phyloP scores from a whole-genome alignment of 331 rosid genomes.

The Acacia concinna region DNA sequence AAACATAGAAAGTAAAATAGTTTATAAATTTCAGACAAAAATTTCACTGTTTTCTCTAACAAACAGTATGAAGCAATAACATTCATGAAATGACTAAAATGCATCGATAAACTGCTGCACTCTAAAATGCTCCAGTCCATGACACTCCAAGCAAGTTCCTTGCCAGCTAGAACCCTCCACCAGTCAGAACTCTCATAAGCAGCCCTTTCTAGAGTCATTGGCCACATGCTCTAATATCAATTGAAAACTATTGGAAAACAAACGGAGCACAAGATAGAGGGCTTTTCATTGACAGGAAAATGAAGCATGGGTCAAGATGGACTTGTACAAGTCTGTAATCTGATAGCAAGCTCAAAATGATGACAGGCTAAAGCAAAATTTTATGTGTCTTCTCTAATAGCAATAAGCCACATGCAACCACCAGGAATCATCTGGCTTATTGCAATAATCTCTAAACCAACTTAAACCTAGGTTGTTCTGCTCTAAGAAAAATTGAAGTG shows the following conservation, averaged over 20 bases:
- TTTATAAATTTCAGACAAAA: not conserved
- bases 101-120: not conserved
- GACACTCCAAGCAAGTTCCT: too few relatives aligned
- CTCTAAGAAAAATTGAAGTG: not conserved
- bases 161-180: too few relatives aligned
- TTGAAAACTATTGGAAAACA: not conserved
- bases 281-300: not conserved
- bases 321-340: not conserved
- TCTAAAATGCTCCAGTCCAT: too few relatives aligned
- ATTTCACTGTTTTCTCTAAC: not conserved
- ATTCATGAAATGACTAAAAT: not conserved
- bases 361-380: not conserved
- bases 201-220: not conserved
- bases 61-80: not conserved
- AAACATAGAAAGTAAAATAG: not conserved
- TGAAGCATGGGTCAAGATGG: not conserved
- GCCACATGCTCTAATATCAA: not conserved
- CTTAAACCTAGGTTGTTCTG: not conserved
- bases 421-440: not conserved
- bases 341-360: not conserved
- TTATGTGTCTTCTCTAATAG: not conserved
- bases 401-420: not conserved
- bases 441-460: not conserved
- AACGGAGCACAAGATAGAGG: not conserved
- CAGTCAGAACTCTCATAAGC: too few relatives aligned